Percentiles rank a stretch among this genome's conserved stretches.
Conservation (phyloP, 2,329 filamentous ascomycete species). For the Cladosporium sp. region DNA sequence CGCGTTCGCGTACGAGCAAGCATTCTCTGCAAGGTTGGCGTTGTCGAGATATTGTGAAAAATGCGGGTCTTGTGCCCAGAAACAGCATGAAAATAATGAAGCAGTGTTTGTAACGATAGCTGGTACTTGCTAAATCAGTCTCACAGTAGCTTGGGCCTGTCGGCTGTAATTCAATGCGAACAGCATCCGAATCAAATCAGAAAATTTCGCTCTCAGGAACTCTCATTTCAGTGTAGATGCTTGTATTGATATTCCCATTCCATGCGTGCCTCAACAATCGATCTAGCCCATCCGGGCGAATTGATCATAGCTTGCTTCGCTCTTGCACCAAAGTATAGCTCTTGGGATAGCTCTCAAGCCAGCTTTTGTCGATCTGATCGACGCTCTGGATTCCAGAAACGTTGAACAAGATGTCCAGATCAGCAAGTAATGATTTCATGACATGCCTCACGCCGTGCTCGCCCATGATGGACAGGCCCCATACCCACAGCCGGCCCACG, state of each 20-base stretch:
- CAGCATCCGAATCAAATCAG: neutral
- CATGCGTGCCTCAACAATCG: neutral
- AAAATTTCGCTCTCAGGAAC: neutral
- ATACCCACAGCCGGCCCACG: constrained; percentile 62
- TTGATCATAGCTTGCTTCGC: constrained; percentile 28
- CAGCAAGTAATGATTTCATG: constrained; percentile 61
- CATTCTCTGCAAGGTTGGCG: neutral
- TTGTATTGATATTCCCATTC: neutral
- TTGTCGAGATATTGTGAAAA: neutral
- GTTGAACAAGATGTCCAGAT: constrained; percentile 63
- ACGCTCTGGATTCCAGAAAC: constrained; percentile 52
- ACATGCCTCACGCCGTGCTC: constrained; percentile 63
- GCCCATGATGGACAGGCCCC: constrained; percentile 60
- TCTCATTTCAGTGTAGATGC: neutral
- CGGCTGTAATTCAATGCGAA: neutral
- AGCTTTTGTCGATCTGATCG: constrained; percentile 50
- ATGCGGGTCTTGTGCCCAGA: neutral
- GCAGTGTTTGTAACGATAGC: neutral
- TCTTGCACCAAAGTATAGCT: constrained; percentile 29
- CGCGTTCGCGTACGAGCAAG: neutral
- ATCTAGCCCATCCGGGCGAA: neutral
- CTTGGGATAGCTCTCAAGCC: constrained; percentile 33
- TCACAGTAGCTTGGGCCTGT: neutral
- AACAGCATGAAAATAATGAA: neutral
- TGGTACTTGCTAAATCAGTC: neutral